These are phyloP conservation scores for Yamadazyma sp. DNA, from an alignment of 1,139 yeast genomes.

Conservation along the genomic window DNA sequence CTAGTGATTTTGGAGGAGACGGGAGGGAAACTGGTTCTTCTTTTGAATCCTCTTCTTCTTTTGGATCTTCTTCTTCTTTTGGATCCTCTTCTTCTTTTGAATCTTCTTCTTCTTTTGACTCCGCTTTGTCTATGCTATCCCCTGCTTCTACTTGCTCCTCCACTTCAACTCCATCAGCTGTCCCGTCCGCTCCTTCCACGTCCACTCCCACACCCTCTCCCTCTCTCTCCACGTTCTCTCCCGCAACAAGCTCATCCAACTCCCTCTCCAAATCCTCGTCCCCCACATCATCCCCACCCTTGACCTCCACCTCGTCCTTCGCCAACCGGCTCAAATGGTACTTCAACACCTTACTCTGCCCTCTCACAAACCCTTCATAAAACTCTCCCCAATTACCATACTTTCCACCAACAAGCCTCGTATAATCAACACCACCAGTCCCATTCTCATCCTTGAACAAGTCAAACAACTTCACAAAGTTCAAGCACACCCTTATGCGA, in stretches of 20 bases:
- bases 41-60: background rate
- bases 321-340: conserved; percentile 39
- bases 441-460: conserved; percentile 26
- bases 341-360: conserved; percentile 39
- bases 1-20: conserved; percentile 13
- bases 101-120: background rate
- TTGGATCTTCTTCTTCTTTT: background rate
- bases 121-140: background rate
- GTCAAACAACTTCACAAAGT: conserved; percentile 32
- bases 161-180: conserved; percentile 1
- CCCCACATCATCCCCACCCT: conserved; percentile 26
- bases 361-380: conserved; percentile 25
- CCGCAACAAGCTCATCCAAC: conserved; percentile 14
- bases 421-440: conserved; percentile 31
- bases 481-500: conserved; percentile 39
- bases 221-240: conserved; percentile 1
- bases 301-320: conserved; percentile 33
- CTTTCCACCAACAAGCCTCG: conserved; percentile 33
- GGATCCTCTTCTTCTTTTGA: background rate
- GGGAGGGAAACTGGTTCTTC: conserved; percentile 7
- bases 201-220: conserved; percentile 5
- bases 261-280: conserved; percentile 32
- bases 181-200: conserved; percentile 1
- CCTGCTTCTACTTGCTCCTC: no score
- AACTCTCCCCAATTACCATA: conserved; percentile 27